Evolutionary conservation across 371 early-diverging fungal genomes (phyloP), one percentile per base, ranked within the genome.

Genomic region (Mortierella sp.): DNA sequence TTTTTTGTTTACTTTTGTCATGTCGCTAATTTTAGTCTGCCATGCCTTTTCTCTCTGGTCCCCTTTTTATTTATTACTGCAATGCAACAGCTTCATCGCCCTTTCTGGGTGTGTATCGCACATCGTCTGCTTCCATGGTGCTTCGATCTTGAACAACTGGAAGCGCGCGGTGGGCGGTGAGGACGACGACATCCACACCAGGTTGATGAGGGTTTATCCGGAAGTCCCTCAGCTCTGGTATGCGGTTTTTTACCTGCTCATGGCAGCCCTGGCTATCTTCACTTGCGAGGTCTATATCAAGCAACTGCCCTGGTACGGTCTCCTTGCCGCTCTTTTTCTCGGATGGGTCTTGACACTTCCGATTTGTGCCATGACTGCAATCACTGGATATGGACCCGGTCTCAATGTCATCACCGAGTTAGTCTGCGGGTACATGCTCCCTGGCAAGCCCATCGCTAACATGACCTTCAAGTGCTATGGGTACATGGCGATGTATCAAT

Each of bases 171-270:
- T 76, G 8, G 53, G 65, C 22, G 75, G 74, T 7, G 80, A 89
- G 39, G 75, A 87, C 34, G 90, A 90, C 61, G 94, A 94, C 78
- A 88, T 94, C 55, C 94, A 93, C 68, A 85, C 86, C 79, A 89
- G 88, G 80, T 85, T 94, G 77, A 93, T 93, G 94, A 89, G 88
- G 43, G 87, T 77, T 7, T 91, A 90, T 76, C 67, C 74, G 41
- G 88, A 92, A 76, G 91, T 95, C 1, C 95, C 95, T 2, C 82
- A 85, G 58, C 90, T 90, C 88, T 95, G 95, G 95, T 95, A 94
- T 63, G 86, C 88, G 58, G 41, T 71, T 8, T 77, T 94, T 41
- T 94, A 92, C 74, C 78, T 88, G 2, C 48, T 86, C 13, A 92
- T 91, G 70, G 87, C 91, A 50, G 86, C 80, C 6, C 69, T 92